Base-by-base conservation (phyloP, 148 eudicot species). In the Amaranthus cruentus region DNA sequence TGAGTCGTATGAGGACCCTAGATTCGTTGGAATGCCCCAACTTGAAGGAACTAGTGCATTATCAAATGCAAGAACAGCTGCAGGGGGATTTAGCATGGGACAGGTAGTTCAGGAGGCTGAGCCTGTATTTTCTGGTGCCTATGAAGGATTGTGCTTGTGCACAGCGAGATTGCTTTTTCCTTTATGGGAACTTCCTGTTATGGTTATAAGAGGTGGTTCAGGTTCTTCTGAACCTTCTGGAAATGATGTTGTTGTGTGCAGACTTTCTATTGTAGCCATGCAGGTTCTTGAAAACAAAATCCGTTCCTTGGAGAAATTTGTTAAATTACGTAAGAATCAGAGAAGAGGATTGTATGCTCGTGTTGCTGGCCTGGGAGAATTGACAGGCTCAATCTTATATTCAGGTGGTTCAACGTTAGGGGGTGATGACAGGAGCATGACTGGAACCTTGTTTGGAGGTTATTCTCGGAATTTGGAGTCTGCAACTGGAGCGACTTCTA, bases 51-150 rank as follows among this genome's bases (percentile, higher is more conserved):
- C 81, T 71, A 88, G 86, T 81, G 96, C 91, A 44, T 83, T 95
- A 69, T 83, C 96, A 43, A 88, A 82, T 80, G 85, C 90, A 46
- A 87, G 96, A 83, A 85, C 93, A 66, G 84, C 87, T 77, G 85
- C 92, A 71, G 96, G 93, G 64, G 97, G 98, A 47, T 91, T 94
- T 87, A 91, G 97, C 83, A 95, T 91, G 99, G 99, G 99, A 18
- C 99, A 95, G 79, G 99, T 95, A 68, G 96, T 95, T 77, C 97
- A 95, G 77, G 97, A 92, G 79, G 99, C 97, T 46, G 97, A 92
- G 79, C 99, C 97, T 71, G 87, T 95, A 9, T 95, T 92, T 80
- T 91, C 97, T 7, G 97, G 97, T 81, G 96, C 99, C 73, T 84
- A 95, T 84, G 97, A 95, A 86, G 99, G 99, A 68, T 86, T 95